These are phyloP conservation scores for Zoysia pacifica DNA, from an alignment of 176 grass and related monocot genomes.

Conservation along the genomic window DNA sequence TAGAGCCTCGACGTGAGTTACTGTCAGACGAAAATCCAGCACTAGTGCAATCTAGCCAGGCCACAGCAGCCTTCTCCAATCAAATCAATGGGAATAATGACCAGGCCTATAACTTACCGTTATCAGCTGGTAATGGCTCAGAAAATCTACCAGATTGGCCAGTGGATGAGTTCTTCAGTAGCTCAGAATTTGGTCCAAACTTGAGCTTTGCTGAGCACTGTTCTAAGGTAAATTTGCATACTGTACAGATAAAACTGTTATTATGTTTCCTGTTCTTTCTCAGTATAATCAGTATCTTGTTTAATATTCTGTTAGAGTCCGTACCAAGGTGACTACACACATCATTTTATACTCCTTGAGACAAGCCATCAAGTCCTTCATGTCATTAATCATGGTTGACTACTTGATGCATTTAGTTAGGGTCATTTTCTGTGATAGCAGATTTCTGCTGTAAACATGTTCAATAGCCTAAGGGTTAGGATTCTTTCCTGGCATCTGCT, in stretches of 20 bases:
- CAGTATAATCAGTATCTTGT: background rate
- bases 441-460: conserved; percentile 20
- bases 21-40: conserved; percentile 21
- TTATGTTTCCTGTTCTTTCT: background rate
- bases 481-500: conserved; percentile 6
- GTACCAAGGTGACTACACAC: too few relatives aligned
- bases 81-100: conserved; percentile 45
- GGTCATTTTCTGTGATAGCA: conserved; percentile 2
- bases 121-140: conserved; percentile 47
- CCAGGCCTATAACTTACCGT: conserved; percentile 35
- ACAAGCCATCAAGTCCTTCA: background rate
- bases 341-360: background rate
- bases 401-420: conserved; percentile 16
- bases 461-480: conserved; percentile 7
- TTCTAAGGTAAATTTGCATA: conserved; percentile 49
- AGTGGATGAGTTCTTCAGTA: conserved; percentile 61
- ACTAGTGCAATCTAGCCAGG: conserved; percentile 39
- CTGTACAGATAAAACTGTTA: background rate
- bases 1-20: conserved; percentile 37
- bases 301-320: background rate
- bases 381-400: conserved; percentile 11
- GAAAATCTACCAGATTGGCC: conserved; percentile 56
- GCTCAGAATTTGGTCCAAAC: conserved; percentile 54
- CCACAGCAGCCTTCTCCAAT: conserved; percentile 36
- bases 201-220: conserved; percentile 30